phyloP scores from a whole-genome alignment of 805 yeast genomes.

The Saccharomycopsis amapae region DNA sequence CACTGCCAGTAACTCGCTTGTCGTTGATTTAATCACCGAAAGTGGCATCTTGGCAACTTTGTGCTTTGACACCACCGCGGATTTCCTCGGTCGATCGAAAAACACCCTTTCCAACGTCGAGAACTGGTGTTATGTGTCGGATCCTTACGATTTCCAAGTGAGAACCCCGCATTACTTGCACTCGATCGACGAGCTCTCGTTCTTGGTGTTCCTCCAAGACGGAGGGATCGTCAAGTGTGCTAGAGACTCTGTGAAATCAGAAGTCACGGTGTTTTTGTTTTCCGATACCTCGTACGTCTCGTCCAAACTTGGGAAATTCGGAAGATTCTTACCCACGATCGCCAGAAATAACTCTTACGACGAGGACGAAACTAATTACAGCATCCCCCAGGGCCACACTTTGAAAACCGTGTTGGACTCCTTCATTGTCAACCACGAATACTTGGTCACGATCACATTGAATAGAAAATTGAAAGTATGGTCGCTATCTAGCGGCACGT shows the following conservation, averaged over 20 bases:
- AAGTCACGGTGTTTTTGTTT: slow-evolving; percentile 36
- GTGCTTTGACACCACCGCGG: slow-evolving; percentile 31
- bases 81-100: slow-evolving; percentile 31
- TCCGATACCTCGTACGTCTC: slow-evolving; percentile 42
- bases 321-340: slow-evolving; percentile 23
- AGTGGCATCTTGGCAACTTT: slow-evolving; percentile 47
- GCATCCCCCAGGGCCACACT: slow-evolving; percentile 26
- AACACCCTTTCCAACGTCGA: slow-evolving; percentile 27
- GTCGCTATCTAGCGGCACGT: slow-evolving; percentile 34
- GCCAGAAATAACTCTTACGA: background rate
- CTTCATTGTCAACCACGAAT: slow-evolving; percentile 24
- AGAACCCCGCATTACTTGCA: slow-evolving; percentile 49
- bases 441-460: slow-evolving; percentile 45
- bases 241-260: slow-evolving; percentile 24
- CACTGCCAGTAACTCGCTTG: slow-evolving; percentile 31
- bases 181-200: slow-evolving; percentile 36
- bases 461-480: slow-evolving; percentile 52
- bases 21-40: slow-evolving; percentile 43
- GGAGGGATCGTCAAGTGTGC: slow-evolving; percentile 65
- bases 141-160: slow-evolving; percentile 57
- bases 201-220: slow-evolving; percentile 60
- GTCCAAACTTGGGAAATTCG: slow-evolving; percentile 27
- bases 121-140: slow-evolving; percentile 61
- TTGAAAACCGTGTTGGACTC: slow-evolving; percentile 31
- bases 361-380: slow-evolving; percentile 9